These are phyloP conservation scores for Strigomonas culicis DNA, from an alignment of 208 protist genomes.

Conservation along the genomic window DNA sequence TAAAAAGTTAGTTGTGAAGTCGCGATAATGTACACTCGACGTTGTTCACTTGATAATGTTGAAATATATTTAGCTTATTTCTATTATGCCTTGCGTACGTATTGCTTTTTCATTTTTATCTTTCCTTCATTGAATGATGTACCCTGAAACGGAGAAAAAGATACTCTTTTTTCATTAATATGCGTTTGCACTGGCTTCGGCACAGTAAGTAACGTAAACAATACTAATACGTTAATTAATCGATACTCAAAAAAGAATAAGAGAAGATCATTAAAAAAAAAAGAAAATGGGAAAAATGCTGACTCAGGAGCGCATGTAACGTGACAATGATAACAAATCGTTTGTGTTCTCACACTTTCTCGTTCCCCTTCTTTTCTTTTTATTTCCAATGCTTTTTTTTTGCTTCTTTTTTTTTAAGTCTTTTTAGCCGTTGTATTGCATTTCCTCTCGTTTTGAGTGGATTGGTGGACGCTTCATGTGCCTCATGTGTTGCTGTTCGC, in stretches of 20 bases:
- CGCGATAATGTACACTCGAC: too few relatives aligned
- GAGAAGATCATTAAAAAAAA: too few relatives aligned
- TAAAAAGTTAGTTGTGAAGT: background rate
- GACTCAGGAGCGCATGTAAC: too few relatives aligned
- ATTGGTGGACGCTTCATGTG: background rate
- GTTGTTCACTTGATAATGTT: too few relatives aligned
- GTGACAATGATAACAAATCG: too few relatives aligned
- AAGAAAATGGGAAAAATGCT: too few relatives aligned
- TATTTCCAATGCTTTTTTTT: constrained; percentile 4
- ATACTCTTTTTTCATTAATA: too few relatives aligned
- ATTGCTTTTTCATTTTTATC: background rate
- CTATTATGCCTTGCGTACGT: background rate
- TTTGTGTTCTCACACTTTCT: too few relatives aligned
- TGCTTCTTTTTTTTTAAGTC: constrained; percentile 19
- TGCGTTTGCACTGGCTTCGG: background rate
- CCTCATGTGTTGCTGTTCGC: constrained; percentile 15
- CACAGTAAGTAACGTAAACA: background rate
- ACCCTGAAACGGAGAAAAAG: too few relatives aligned
- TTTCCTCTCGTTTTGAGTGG: background rate
- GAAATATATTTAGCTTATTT: too few relatives aligned
- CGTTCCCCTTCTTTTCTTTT: background rate
- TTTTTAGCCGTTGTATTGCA: background rate
- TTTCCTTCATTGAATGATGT: background rate
- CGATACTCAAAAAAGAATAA: constrained; percentile 4
- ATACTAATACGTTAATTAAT: background rate